phyloP scores from a whole-genome alignment of 1,284 basidiomycete genomes.

The Filobasidium uniguttulatum region DNA sequence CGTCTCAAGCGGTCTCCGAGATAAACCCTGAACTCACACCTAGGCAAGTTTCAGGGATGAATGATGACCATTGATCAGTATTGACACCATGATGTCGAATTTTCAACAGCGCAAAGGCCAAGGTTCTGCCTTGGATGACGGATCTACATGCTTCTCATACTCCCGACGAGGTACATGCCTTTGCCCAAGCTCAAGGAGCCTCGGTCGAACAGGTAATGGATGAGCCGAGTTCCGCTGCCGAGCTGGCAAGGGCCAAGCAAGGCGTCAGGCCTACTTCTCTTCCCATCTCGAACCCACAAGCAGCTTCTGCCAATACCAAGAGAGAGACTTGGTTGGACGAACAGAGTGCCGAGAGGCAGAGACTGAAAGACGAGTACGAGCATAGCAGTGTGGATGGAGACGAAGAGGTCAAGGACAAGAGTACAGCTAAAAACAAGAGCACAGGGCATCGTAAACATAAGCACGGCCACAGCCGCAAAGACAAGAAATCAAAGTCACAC shows the following conservation, averaged over 20 bases:
- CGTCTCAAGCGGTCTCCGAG: too few species aligned
- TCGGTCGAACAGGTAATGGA: background rate
- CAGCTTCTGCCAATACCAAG: background rate
- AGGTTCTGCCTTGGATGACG: conserved; percentile 1
- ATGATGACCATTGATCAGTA: too few species aligned
- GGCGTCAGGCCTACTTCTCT: background rate
- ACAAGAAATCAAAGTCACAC: too few species aligned
- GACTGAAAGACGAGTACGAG: conserved; percentile 5
- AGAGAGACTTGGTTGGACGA: conserved; percentile 7
- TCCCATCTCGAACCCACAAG: background rate
- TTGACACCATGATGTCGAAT: too few species aligned
- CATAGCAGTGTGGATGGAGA: background rate
- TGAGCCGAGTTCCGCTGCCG: background rate
- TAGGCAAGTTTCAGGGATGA: too few species aligned
- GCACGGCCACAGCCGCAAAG: too few species aligned
- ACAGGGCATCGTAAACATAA: too few species aligned
- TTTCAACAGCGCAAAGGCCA: background rate
- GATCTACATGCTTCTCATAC: too few species aligned
- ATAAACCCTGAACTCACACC: too few species aligned
- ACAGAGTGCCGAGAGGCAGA: conserved; percentile 1
- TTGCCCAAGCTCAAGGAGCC: background rate
- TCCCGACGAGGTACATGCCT: background rate
- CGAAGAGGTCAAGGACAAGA: background rate
- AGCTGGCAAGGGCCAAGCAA: background rate
- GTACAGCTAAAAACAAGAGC: too few species aligned